Percentiles rank a stretch among this genome's conserved stretches.
Conservation (phyloP, 768 basidiomycete species). For the Tylopilus felleus region DNA sequence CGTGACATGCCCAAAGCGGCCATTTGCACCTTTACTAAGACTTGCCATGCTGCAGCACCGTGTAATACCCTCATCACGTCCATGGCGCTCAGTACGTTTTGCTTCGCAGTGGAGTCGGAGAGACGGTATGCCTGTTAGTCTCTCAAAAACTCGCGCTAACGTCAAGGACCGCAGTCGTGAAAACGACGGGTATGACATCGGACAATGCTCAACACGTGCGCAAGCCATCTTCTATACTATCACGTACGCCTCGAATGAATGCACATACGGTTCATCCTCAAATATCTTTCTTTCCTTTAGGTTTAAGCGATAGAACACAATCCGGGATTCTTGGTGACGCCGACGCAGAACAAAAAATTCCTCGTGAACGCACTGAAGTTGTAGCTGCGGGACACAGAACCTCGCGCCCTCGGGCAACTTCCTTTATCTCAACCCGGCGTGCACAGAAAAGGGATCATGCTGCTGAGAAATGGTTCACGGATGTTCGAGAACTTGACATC, state of each 20-base stretch:
- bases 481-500: constrained; percentile 20
- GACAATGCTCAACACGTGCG: not conserved
- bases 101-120: constrained; percentile 6
- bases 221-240: constrained; percentile 11
- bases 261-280: not conserved
- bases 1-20: constrained; percentile 7
- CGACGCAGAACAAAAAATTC: constrained; percentile 2
- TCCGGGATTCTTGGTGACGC: not conserved
- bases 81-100: constrained; percentile 8
- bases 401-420: constrained; percentile 9
- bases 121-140: not conserved
- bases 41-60: constrained; percentile 19
- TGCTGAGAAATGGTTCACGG: constrained; percentile 24
- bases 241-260: constrained; percentile 19
- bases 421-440: constrained; percentile 21
- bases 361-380: not conserved
- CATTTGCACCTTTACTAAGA: not conserved
- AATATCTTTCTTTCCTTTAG: constrained; percentile 7
- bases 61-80: constrained; percentile 2
- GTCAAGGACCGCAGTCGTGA: not conserved
- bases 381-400: not conserved
- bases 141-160: constrained; percentile 3
- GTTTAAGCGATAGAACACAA: constrained; percentile 13
- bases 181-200: not conserved
- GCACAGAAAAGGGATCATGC: constrained; percentile 21